A percentile compares a stretch with the other conserved stretches of the same genome.
phyloP scores from a whole-genome alignment of 345 rosid genomes.

The Lenwebbia sp. region DNA sequence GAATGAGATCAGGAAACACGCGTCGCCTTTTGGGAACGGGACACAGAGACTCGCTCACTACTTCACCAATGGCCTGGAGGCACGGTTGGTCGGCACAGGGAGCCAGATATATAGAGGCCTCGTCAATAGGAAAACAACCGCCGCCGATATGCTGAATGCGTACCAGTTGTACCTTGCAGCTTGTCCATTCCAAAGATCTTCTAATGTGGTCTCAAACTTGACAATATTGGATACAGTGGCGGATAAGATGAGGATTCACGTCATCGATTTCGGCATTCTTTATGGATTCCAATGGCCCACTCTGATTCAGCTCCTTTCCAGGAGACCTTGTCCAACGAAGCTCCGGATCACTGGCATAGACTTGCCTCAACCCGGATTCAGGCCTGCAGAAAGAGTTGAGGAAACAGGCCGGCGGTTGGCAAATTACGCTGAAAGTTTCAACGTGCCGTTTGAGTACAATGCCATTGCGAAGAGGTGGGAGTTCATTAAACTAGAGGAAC shows the following conservation, averaged over 20 bases:
- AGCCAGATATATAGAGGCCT: conserved; percentile 7
- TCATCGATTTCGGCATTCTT: neutral
- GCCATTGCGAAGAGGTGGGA: neutral
- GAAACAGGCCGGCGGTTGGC: neutral
- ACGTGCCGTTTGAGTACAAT: neutral
- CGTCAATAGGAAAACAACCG: neutral
- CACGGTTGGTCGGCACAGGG: conserved; percentile 17
- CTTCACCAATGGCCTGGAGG: conserved; percentile 18
- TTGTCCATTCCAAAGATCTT: neutral
- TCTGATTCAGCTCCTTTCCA: neutral
- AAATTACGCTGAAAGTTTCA: neutral
- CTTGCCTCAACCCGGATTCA: neutral
- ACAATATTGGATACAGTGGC: neutral
- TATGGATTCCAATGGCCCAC: neutral
- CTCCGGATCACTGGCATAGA: neutral
- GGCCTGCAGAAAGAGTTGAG: neutral
- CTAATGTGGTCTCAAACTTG: neutral
- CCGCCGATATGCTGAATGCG: neutral
- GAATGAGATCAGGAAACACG: conserved; percentile 12
- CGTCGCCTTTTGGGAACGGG: conserved; percentile 17
- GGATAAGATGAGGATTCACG: neutral
- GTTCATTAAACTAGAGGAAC: neutral
- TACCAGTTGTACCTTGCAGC: conserved; percentile 5
- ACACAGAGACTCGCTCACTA: conserved; percentile 20
- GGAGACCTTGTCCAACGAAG: neutral